These are phyloP conservation scores for Lentinula sp. DNA, from an alignment of 768 basidiomycete species.

Conservation along the genomic window DNA sequence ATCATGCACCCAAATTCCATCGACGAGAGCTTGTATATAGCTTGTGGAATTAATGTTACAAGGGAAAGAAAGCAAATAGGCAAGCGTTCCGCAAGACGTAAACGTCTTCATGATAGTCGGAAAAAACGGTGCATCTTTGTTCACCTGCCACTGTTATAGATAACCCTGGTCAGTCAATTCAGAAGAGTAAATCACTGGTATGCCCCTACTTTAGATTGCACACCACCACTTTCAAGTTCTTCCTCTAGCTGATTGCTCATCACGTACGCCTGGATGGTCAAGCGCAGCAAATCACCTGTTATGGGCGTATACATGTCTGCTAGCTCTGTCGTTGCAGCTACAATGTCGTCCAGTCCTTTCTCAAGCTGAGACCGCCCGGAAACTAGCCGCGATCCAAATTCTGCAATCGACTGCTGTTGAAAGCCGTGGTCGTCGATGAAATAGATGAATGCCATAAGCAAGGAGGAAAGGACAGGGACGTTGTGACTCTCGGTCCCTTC, in stretches of 20 bases:
- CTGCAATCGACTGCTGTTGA: not conserved
- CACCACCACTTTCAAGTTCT: not conserved
- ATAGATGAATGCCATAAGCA: not conserved
- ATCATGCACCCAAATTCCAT: conserved; percentile 5
- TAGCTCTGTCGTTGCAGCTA: not conserved
- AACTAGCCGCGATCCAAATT: not conserved
- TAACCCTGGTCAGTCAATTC: not conserved
- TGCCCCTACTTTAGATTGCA: not conserved
- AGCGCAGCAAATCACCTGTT: conserved; percentile 6
- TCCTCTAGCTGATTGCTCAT: conserved; percentile 9
- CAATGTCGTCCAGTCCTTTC: not conserved
- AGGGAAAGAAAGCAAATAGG: conserved; percentile 6
- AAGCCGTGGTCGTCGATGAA: not conserved
- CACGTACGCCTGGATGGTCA: conserved; percentile 7
- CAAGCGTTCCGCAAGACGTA: conserved; percentile 2
- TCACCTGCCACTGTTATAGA: conserved; percentile 6
- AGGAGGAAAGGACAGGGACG: not conserved
- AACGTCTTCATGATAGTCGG: conserved; percentile 8
- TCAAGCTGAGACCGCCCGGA: conserved; percentile 1
- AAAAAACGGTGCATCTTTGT: conserved; percentile 6
- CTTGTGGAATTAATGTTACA: not conserved
- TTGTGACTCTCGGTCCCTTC: not conserved
- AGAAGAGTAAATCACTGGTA: not conserved
- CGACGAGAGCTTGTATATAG: conserved; percentile 8
- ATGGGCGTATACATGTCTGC: not conserved